Evolutionary conservation across 106 monocot genomes (phyloP).

Genomic region (Amphibolis antarctica): DNA sequence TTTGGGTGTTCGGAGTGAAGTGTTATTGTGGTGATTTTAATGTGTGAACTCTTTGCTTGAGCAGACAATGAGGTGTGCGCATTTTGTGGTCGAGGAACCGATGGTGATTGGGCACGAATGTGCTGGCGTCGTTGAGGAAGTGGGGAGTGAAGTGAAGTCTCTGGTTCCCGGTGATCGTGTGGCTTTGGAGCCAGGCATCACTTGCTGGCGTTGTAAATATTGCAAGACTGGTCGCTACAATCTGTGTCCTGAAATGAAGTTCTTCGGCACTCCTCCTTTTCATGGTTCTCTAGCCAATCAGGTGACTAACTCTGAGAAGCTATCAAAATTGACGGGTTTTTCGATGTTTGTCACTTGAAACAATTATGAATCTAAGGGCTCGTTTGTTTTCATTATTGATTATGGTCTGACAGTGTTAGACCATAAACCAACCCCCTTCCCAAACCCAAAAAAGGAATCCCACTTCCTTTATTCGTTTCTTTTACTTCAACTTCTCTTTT

Average conservation of each 20-base stretch:
- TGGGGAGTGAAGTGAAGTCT: constrained; percentile 69
- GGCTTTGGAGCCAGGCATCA: constrained; percentile 88
- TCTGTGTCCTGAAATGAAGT: constrained; percentile 88
- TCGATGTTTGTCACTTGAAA: neutral
- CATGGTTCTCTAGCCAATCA: constrained; percentile 92
- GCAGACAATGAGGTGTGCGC: constrained; percentile 68
- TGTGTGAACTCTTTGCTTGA: neutral
- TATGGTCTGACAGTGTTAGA: no score
- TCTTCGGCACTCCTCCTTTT: constrained; percentile 88
- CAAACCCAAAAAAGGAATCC: no score
- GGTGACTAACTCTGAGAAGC: constrained; percentile 11
- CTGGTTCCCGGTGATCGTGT: constrained; percentile 66
- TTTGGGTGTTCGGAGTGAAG: neutral
- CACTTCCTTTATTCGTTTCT: no score
- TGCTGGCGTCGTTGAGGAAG: constrained; percentile 86
- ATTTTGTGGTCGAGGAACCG: constrained; percentile 89
- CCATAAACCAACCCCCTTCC: no score
- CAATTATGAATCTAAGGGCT: neutral
- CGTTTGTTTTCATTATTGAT: neutral
- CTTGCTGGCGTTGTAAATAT: constrained; percentile 64
- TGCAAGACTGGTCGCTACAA: constrained; percentile 95
- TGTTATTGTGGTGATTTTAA: neutral
- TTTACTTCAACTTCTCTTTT: no score
- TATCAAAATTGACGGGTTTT: neutral
- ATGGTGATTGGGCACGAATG: constrained; percentile 99